A percentile compares a stretch with the other conserved stretches of the same genome.
Conservation (phyloP, 2,329 filamentous ascomycete species). For the Clarireedia monteithiana region DNA sequence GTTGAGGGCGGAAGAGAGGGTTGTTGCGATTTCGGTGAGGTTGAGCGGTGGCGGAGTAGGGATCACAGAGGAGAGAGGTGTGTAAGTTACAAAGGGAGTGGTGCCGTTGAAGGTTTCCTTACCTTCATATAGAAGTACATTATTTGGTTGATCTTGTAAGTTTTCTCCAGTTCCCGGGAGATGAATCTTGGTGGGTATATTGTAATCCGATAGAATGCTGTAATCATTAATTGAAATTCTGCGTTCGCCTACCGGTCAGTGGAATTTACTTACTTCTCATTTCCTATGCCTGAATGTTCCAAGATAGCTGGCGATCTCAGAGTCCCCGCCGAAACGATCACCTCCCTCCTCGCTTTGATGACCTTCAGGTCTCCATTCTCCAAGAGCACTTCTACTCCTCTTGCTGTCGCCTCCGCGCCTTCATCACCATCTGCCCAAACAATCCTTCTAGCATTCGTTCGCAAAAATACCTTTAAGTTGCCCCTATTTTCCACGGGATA, state of each 20-base stretch:
- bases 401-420: constrained; percentile 30
- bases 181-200: constrained; percentile 10
- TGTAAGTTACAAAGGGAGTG: constrained; percentile 11
- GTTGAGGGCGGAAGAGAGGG: constrained; percentile 19
- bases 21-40: background rate
- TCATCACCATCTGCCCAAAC: constrained; percentile 5
- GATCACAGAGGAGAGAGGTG: constrained; percentile 16
- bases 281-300: constrained; percentile 31
- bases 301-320: constrained; percentile 28
- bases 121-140: constrained; percentile 12
- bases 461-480: constrained; percentile 15
- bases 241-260: background rate
- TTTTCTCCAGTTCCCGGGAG: constrained; percentile 23
- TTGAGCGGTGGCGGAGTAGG: constrained; percentile 4
- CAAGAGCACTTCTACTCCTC: constrained; percentile 20
- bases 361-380: constrained; percentile 9
- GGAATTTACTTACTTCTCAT: constrained; percentile 8
- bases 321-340: constrained; percentile 26
- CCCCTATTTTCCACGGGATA: constrained; percentile 12
- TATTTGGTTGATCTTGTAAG: constrained; percentile 22
- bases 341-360: constrained; percentile 24
- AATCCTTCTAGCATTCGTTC: constrained; percentile 14
- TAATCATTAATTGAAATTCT: too few relatives aligned
- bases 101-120: constrained; percentile 18
- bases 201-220: constrained; percentile 12